phyloP scores from a whole-genome alignment of 768 basidiomycete genomes.

The Leucosporidium scottii region DNA sequence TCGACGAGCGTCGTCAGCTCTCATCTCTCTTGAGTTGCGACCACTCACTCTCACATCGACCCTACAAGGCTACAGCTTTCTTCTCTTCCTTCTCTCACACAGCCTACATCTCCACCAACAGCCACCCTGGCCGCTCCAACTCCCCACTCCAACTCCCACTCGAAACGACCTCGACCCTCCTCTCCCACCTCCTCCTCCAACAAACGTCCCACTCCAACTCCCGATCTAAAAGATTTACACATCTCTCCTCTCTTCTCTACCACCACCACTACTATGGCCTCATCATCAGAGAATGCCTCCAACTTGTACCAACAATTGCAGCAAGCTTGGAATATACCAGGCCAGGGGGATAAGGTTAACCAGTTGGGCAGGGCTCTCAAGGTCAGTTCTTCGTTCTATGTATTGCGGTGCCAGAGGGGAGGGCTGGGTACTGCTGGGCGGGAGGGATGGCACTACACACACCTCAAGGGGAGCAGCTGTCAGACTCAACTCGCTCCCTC shows the following conservation, averaged over 20 bases:
- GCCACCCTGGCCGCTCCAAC: too few relatives aligned
- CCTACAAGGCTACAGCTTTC: too few relatives aligned
- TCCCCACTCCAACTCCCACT: too few relatives aligned
- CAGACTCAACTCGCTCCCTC: too few relatives aligned
- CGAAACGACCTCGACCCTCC: slow-evolving; percentile 26
- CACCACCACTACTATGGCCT: neutral
- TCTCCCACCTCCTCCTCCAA: slow-evolving; percentile 10
- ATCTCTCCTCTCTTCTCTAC: neutral
- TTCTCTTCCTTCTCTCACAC: too few relatives aligned
- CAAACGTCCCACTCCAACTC: slow-evolving; percentile 3
- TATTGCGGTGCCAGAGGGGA: neutral
- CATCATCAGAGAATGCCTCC: neutral
- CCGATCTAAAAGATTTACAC: slow-evolving; percentile 12
- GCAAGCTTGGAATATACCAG: slow-evolving; percentile 1
- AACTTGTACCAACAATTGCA: slow-evolving; percentile 4
- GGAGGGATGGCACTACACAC: too few relatives aligned
- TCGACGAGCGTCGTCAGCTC: too few relatives aligned
- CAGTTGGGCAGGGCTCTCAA: slow-evolving; percentile 17
- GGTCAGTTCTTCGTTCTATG: neutral
- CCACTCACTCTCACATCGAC: too few relatives aligned
- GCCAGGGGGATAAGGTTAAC: neutral
- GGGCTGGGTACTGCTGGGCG: neutral
- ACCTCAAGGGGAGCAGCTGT: too few relatives aligned
- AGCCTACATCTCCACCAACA: too few relatives aligned
- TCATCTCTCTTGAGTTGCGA: too few relatives aligned